Base-by-base conservation (phyloP, 768 basidiomycete species). In the Tulasnella sp. region DNA sequence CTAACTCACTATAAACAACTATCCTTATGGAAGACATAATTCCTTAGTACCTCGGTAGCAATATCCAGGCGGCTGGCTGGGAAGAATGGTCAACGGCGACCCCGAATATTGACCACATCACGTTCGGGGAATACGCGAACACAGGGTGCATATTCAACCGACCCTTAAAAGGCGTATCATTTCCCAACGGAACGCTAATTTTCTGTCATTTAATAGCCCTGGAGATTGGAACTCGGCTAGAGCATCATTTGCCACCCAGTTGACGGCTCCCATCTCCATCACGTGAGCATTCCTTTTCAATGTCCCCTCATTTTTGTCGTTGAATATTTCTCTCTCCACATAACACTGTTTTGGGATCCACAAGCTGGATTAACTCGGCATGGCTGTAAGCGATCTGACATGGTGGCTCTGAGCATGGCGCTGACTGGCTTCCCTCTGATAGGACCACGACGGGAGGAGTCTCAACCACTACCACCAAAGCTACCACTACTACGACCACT, bases 111-210 rank as follows among this genome's bases (percentile, higher is more conserved):
- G 70, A 70, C 61, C 63, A 69, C 47, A 65, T 70, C 44, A 66
- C 66, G 3, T 70, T 68, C 61, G 70, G 68, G 23, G 69, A 70
- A 61, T 78, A 64, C 63, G 65, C 56, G 32, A 69, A 68, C 60
- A 64, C 69, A 4, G 69, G 69, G 26, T 58, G 60, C 0, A 66
- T 66, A 32, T 59, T 26, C 5, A 21, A 5, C 10, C 10, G 23
- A 48, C 3, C 13, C 13, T 44, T 42, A 47, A 29, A 52, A n/a
- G n/a, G n/a, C 29, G 19, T 26, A 21, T 32, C n/a, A 19, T 26
- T 32, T 38, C n/a, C 15, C 13, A 9, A 48, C 54, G 3, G 21
- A 55, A 29, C 5, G 19, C 32, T 49, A 21, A 21, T 47, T 51
- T 19, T 58, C 61, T 24, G 29, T n/a, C 29, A 13, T 52, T 34